Base-by-base conservation (phyloP, 208 protist species). In the Leishmania gerbilli region DNA sequence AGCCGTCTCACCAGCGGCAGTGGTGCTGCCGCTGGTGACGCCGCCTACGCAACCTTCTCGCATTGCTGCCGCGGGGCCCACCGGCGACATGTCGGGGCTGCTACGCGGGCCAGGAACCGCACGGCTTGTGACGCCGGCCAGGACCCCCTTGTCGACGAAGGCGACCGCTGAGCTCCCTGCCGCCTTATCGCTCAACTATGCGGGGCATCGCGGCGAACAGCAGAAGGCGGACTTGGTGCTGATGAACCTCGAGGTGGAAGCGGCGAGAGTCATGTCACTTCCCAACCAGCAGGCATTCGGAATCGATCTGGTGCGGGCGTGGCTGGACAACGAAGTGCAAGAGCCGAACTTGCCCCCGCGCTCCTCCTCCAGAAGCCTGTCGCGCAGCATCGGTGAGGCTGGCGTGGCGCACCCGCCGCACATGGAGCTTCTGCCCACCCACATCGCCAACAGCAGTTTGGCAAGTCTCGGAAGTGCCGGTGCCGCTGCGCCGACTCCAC, bases 251-350 rank as follows among this genome's bases (percentile, higher is more conserved):
- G 67, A 80, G 31, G 49, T 31, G 27, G 62, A 84, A 8, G 62
- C 76, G 21, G 47, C 56, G 53, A 24, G 80, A 74, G 56, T 79
- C 45, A 27, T 75, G 27, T 84, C 79, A 55, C 84, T 79, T 71
- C 81, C 90, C 55, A 89, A 69, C 55, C 88, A 92, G 56, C 85
- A 90, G 58, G 45, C 78, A 47, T 91, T 91, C 75, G 87, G 88
- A 0, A 80, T 92, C 64, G 88, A 94, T 74, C 69, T 91, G 1
- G 87, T 92, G 58, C 81, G 75, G 42, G 82, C 81, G 34, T 86
- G 82, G 79, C 58, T 91, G 53, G 71, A 74, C 47, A 79, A 69
- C 21, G 71, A 79, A 21, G 42, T 71, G 55, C 58, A 79, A 68
- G 27, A 40, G 31, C 21, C 24, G 1, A 42, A 17, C 40, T 3